phyloP scores from a whole-genome alignment of 2,329 filamentous ascomycete genomes.

The Decorospora gaudefroyi region DNA sequence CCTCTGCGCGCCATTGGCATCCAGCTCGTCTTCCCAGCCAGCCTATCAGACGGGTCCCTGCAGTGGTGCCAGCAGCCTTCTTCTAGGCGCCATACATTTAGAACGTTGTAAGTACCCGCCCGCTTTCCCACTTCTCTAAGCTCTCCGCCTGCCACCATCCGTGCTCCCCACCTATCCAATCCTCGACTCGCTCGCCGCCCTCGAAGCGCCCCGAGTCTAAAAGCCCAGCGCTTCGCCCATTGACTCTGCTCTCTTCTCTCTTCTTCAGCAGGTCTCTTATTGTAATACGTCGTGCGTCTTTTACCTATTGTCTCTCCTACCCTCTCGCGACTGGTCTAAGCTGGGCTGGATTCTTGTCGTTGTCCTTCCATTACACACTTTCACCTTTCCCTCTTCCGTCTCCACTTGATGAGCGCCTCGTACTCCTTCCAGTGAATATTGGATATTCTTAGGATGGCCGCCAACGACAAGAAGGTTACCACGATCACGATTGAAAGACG shows the following conservation, averaged over 20 bases:
- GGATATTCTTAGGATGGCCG: constrained; percentile 51
- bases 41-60: constrained; percentile 43
- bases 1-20: constrained; percentile 38
- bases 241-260: constrained; percentile 39
- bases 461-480: constrained; percentile 52
- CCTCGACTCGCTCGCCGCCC: constrained; percentile 24
- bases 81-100: constrained; percentile 47
- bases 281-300: constrained; percentile 48
- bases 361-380: constrained; percentile 37
- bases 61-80: constrained; percentile 38
- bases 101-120: constrained; percentile 49
- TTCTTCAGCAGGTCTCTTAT: constrained; percentile 50
- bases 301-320: constrained; percentile 32
- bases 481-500: constrained; percentile 50
- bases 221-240: constrained; percentile 48
- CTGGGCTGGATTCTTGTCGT: constrained; percentile 48
- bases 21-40: constrained; percentile 34
- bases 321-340: constrained; percentile 44
- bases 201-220: constrained; percentile 49
- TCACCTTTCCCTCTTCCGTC: constrained; percentile 15
- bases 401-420: constrained; percentile 42
- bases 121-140: constrained; percentile 40
- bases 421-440: constrained; percentile 36
- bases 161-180: constrained; percentile 41
- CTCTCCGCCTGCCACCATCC: constrained; percentile 39